Base-by-base conservation (phyloP, 2,329 filamentous ascomycete species). In the Xylariaceae sp. region DNA sequence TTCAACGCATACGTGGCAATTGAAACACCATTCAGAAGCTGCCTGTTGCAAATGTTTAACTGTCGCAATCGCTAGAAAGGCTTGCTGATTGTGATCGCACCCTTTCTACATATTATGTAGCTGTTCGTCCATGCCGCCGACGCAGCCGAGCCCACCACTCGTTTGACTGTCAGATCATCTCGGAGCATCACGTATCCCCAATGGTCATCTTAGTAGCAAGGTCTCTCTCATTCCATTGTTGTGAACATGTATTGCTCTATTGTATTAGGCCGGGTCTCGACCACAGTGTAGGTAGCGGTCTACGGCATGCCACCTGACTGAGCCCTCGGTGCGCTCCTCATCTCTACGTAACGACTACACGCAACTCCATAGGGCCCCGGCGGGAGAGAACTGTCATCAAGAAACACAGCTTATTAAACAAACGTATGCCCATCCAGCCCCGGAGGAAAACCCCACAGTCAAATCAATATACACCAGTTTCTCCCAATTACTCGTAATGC, bases 321-420 rank as follows among this genome's bases (percentile, higher is more conserved):
- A 33, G 17, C 45, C 47, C 42, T 40, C 55, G 53, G 47, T 55
- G 51, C 54, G 45, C 46, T 48, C 54, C 45, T 48, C 42, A 51
- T 55, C 50, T 48, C 56, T 50, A 49, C 48, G 51, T 53, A 51
- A 55, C 48, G 48, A 57, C 59, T 52, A 65, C 52, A 62, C 56
- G 47, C 48, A 56, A 60, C 53, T 53, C 45, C 57, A 45, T 47
- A 16, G 13, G 13, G 13, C 16, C 50, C 53, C 50, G 59, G 59
- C 60, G 57, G 54, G 46, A 60, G 53, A 56, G 59, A 51, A 48
- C 50, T 39, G 22, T 28, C 28, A 45, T 48, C 55, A 61, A 56
- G 54, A 59, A 63, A 60, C 56, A 53, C 56, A 61, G 65, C 57
- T 59, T 66, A 66, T 66, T 64, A 69, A 67, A 68, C 13, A 63